A percentile compares a stretch with the other conserved stretches of the same genome.
Evolutionary conservation across 805 yeast genomes (phyloP).

Genomic region (Phaffomyces opuntiae): DNA sequence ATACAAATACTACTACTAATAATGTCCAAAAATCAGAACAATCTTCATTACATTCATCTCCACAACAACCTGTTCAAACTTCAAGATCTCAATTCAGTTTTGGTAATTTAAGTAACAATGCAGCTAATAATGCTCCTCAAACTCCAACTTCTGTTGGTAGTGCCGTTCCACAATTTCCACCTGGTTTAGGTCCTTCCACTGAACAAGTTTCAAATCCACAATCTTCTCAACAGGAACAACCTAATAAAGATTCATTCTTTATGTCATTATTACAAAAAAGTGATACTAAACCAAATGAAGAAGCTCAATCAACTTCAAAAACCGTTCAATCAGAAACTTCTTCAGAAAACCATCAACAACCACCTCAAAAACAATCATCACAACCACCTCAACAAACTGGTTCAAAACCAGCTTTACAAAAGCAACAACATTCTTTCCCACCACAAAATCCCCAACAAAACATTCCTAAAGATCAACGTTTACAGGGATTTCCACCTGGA

Average conservation of each 20-base stretch:
- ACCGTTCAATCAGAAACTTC: not conserved
- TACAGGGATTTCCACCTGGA: constrained; percentile 10
- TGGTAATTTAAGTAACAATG: constrained; percentile 1
- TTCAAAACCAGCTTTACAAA: not conserved
- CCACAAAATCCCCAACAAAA: constrained; percentile 2
- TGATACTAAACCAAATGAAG: constrained; percentile 8
- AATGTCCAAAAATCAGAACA: not conserved
- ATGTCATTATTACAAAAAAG: constrained; percentile 18
- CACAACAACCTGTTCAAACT: constrained; percentile 3
- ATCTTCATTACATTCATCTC: constrained; percentile 5
- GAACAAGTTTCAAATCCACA: constrained; percentile 3
- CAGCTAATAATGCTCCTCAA: constrained; percentile 5
- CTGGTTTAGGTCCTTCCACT: constrained; percentile 10
- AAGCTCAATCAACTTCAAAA: not conserved
- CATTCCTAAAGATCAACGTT: constrained; percentile 3
- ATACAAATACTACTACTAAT: not conserved
- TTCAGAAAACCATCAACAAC: not conserved
- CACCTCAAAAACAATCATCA: not conserved
- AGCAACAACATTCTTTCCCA: not conserved
- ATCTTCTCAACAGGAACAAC: constrained; percentile 5
- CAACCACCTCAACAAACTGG: constrained; percentile 1
- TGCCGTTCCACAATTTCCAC: constrained; percentile 14
- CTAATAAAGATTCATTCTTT: constrained; percentile 19
- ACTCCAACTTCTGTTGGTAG: constrained; percentile 12
- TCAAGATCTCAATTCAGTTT: constrained; percentile 7